Evolutionary conservation across 768 basidiomycete species (phyloP), one percentile per base, ranked within the genome.

Genomic region (Mycena leptocephala): DNA sequence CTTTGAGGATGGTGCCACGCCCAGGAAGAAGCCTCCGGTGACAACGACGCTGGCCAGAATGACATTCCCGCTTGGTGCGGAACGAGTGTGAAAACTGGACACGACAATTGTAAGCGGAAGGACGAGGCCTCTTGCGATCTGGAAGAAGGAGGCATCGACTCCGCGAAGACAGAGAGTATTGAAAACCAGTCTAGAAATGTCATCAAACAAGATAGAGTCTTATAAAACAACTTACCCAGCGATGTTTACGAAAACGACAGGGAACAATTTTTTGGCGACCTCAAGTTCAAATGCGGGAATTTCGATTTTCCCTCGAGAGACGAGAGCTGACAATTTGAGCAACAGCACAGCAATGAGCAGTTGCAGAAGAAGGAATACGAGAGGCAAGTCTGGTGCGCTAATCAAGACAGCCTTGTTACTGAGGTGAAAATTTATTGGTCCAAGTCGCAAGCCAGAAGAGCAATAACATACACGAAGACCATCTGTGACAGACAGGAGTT

Each of bases 61-160:
- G 16, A 95, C 92, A 30, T 89, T 86, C 10, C 74, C 24, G 7
- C 93, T 87, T 0, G 95, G 94, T 0, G 85, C 81, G 8, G 90
- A 86, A 26, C 87, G 88, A 2, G 92, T 92, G 74, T 92, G 85
- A 24, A 91, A 55, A 46, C 92, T 93, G 2, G 95, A 94, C 53
- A 96, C 91, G 30, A 91, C 75, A 70, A 97, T 95, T 1, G 96
- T 97, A 61, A 95, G 88, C 0, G 96, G 96, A 6, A 97, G 88
- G 5, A 95, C 93, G 43, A 97, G 89, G 0, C 96, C 96, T 78
- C 96, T 87, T 1, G 96, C 96, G 80, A 97, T 95, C 93, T 95
- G 95, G 84, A 95, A 96, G 83, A 94, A 96, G 0, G 93, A 92
- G 3, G 95, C 94, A 70, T 96, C 95, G 24, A 96, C 94, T 67